Percentiles rank a stretch among this genome's conserved stretches.
These are phyloP conservation scores for Myxozyma geophila DNA, from an alignment of 805 yeast genomes.

Conservation along the genomic window DNA sequence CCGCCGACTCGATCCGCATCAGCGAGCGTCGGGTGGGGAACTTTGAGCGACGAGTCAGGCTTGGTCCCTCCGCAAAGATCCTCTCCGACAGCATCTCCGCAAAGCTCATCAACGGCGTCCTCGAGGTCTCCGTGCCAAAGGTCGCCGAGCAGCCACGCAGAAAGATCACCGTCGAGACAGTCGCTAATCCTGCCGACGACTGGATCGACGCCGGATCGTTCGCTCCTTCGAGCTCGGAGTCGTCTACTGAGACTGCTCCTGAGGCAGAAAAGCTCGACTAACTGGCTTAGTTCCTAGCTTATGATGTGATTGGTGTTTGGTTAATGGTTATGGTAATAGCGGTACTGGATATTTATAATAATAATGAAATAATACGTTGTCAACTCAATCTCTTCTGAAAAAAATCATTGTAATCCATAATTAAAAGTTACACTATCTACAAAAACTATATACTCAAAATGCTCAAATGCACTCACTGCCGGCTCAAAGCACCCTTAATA, in stretches of 20 bases:
- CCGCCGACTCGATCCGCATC: slow-evolving; percentile 40
- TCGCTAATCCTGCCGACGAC: slow-evolving; percentile 25
- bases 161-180: slow-evolving; percentile 32
- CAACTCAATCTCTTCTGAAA: not conserved
- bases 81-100: slow-evolving; percentile 55
- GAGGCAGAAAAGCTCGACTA: slow-evolving; percentile 30
- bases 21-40: slow-evolving; percentile 49
- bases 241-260: slow-evolving; percentile 2
- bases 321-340: not conserved
- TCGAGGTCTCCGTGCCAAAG: slow-evolving; percentile 52
- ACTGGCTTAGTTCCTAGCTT: not conserved
- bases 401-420: not conserved
- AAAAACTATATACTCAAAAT: slow-evolving; percentile 3
- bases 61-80: slow-evolving; percentile 49
- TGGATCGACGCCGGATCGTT: slow-evolving; percentile 31
- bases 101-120: slow-evolving; percentile 52
- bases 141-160: slow-evolving; percentile 21
- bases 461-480: not conserved
- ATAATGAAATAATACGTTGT: not conserved
- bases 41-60: slow-evolving; percentile 51
- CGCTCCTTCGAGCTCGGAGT: not conserved
- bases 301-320: not conserved
- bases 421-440: slow-evolving; percentile 1
- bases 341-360: not conserved
- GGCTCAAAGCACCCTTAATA: slow-evolving; percentile 6